Percentiles rank a stretch among this genome's conserved stretches.
Conservation (phyloP, 257 asterid species). For the Oldenlandia corymbosa region DNA sequence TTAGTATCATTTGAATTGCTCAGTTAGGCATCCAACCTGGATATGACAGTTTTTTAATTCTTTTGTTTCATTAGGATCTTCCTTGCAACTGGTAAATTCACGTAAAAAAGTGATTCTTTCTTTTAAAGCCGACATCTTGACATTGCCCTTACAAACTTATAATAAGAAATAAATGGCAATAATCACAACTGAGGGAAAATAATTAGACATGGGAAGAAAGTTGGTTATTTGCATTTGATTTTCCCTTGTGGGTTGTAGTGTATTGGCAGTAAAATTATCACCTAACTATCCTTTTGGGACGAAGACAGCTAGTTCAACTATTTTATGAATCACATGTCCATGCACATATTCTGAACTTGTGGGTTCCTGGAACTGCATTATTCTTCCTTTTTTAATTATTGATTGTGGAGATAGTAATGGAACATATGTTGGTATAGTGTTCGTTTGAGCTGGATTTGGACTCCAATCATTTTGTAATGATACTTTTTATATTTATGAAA, state of each 20-base stretch:
- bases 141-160: background rate
- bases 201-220: background rate
- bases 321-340: constrained; percentile 12
- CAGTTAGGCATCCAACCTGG: background rate
- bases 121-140: background rate
- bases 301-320: constrained; percentile 11
- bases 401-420: constrained; percentile 1
- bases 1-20: too few relatives aligned
- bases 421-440: background rate
- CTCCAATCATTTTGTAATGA: background rate
- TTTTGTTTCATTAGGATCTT: background rate
- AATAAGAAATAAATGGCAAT: background rate
- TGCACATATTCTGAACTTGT: constrained; percentile 7
- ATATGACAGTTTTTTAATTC: background rate
- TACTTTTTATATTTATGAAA: too few relatives aligned
- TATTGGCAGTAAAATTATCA: background rate
- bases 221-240: background rate
- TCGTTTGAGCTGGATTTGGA: constrained; percentile 6
- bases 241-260: background rate
- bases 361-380: constrained; percentile 18
- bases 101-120: background rate
- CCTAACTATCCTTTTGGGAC: background rate
- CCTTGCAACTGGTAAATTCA: background rate
- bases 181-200: background rate
- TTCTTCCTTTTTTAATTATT: constrained; percentile 2